Base-by-base conservation (phyloP, 805 yeast species). In the Groenewaldozyma salmanticensis region DNA sequence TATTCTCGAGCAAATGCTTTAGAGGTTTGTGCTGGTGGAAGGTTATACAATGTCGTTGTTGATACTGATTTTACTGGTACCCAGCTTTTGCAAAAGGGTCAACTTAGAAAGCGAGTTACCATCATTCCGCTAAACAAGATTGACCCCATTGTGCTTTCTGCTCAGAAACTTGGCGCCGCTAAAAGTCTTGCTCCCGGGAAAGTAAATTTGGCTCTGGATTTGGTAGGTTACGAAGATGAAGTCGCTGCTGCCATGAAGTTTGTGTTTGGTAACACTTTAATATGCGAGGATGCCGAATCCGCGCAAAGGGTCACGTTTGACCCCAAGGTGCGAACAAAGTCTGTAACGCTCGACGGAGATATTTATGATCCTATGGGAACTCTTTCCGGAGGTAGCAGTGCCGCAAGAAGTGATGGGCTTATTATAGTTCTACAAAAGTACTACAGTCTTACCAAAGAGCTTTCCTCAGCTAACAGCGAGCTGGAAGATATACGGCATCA, bases 351-450 rank as follows among this genome's bases (percentile, higher is more conserved):
- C 27, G 88, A 87, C 40, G 99, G 98, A 39, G 98, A 92, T 59
- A 73, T 81, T 7, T 92, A 88, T 61, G 98, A 92, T 57, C 98
- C 98, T 0, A 86, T 81, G 50, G 99, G 99, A 13, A 84, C 95
- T 5, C 66, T 92, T 21, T 83, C 96, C 1, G 99, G 99, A 37
- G 97, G 97, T n/a, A 79, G 94, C 17, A 71, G 90, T 50, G 47
- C 50, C 21, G 77, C 70, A 0, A 66, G 67, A 37, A 64, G 74
- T 13, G 69, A 75, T 1, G 72, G 86, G 0, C 59, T 81, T 2
- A 66, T 88, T 42, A 58, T 75, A 7, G 75, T 74, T 34, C 74
- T 87, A 57, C 90, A 81, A 52, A 73, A 73, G 43, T 79, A 71
- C 50, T 81, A 82, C 52, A 58, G 53, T 13, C 53, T 72, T 9